A percentile compares a stretch with the other conserved stretches of the same genome.
phyloP scores from a whole-genome alignment of 208 protist species.

The Leishmania aethiopica region DNA sequence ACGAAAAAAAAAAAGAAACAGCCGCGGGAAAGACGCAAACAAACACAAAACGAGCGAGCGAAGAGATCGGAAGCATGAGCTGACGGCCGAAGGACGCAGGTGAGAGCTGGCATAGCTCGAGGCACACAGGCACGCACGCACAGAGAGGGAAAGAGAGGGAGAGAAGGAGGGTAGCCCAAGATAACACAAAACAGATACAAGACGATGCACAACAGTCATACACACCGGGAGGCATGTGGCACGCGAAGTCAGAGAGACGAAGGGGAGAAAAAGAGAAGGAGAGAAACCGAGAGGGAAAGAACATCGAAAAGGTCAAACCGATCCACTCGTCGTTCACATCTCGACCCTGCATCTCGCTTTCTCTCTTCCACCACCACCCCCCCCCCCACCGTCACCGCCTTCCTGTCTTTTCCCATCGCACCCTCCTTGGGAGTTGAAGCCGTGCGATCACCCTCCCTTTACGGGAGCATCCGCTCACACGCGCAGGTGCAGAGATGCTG shows the following conservation, averaged over 20 bases:
- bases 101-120: neutral
- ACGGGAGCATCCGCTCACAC: neutral
- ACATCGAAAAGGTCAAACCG: neutral
- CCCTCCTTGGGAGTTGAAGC: neutral
- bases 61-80: neutral
- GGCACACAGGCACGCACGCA: neutral
- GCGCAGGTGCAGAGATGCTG: neutral
- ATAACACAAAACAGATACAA: neutral
- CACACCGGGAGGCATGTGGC: neutral
- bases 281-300: neutral
- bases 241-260: neutral
- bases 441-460: neutral
- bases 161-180: constrained; percentile 1
- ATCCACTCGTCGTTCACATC: neutral
- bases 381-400: neutral
- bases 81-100: neutral
- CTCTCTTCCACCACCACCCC: neutral
- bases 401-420: neutral
- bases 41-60: neutral
- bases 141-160: constrained; percentile 5
- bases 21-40: neutral
- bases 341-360: neutral
- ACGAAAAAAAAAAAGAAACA: neutral
- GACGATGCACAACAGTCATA: neutral
- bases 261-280: neutral